phyloP scores from a whole-genome alignment of 768 basidiomycete genomes.

The Mycena polygramma region DNA sequence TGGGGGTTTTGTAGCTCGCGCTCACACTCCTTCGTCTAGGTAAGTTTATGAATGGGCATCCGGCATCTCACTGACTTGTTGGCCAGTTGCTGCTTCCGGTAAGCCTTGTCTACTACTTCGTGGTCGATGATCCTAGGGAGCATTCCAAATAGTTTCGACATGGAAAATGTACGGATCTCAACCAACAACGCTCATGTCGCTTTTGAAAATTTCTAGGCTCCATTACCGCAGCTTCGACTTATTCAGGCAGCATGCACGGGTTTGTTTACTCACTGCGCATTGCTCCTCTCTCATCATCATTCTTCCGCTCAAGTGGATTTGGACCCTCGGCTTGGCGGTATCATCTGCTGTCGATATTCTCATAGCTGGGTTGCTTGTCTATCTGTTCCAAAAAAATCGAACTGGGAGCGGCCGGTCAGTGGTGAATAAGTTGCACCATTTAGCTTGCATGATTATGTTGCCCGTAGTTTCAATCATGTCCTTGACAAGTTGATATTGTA shows the following conservation, averaged over 20 bases:
- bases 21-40: constrained; percentile 42
- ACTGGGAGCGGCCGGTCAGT: constrained; percentile 55
- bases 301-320: constrained; percentile 55
- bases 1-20: constrained; percentile 25
- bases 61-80: neutral
- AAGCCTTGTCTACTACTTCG: neutral
- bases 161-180: constrained; percentile 39
- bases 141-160: constrained; percentile 38
- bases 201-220: constrained; percentile 29
- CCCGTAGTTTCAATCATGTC: constrained; percentile 58
- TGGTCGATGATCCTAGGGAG: too few species aligned
- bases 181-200: neutral
- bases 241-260: constrained; percentile 38
- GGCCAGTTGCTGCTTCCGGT: constrained; percentile 39
- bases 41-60: constrained; percentile 16
- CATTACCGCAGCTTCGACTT: constrained; percentile 36
- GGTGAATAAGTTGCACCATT: too few species aligned
- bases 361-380: constrained; percentile 60
- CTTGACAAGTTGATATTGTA: constrained; percentile 64
- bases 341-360: constrained; percentile 65
- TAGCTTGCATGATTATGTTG: neutral
- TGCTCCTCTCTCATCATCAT: constrained; percentile 8
- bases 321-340: constrained; percentile 64
- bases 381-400: constrained; percentile 55
- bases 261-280: neutral